These are phyloP conservation scores for Penicillium macrosclerotiorum DNA, from an alignment of 495 filamentous ascomycete genomes.

Conservation along the genomic window DNA sequence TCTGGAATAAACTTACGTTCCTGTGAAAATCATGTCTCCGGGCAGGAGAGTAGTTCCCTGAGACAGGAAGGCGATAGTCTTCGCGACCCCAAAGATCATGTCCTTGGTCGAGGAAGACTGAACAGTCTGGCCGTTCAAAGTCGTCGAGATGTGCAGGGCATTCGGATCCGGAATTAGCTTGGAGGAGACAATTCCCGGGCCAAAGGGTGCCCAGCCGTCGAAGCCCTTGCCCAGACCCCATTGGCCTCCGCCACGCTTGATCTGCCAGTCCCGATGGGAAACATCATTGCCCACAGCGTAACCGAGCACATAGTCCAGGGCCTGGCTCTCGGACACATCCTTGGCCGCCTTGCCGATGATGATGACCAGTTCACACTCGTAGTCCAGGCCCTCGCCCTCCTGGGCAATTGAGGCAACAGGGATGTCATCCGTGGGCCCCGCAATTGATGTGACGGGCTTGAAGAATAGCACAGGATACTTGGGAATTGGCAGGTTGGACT, in stretches of 20 bases:
- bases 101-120: constrained; percentile 75
- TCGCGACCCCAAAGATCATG: constrained; percentile 76
- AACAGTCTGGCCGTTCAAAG: constrained; percentile 67
- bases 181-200: constrained; percentile 72
- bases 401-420: constrained; percentile 60
- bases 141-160: constrained; percentile 61
- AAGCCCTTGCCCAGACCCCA: constrained; percentile 84
- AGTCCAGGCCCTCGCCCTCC: constrained; percentile 65
- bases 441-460: constrained; percentile 72
- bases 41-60: constrained; percentile 75
- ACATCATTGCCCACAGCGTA: constrained; percentile 84
- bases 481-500: constrained; percentile 72
- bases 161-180: constrained; percentile 70
- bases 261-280: constrained; percentile 81
- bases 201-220: constrained; percentile 86
- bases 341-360: constrained; percentile 71
- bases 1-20: constrained; percentile 66
- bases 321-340: constrained; percentile 64
- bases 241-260: constrained; percentile 74
- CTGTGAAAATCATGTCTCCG: constrained; percentile 82
- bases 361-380: constrained; percentile 80
- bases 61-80: constrained; percentile 72
- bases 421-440: constrained; percentile 68
- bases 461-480: constrained; percentile 79
- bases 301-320: constrained; percentile 73